Evolutionary conservation across 2,329 filamentous ascomycete genomes (phyloP), one percentile per base, ranked within the genome.

Genomic region (Ceratocystiopsis brevicomis): DNA sequence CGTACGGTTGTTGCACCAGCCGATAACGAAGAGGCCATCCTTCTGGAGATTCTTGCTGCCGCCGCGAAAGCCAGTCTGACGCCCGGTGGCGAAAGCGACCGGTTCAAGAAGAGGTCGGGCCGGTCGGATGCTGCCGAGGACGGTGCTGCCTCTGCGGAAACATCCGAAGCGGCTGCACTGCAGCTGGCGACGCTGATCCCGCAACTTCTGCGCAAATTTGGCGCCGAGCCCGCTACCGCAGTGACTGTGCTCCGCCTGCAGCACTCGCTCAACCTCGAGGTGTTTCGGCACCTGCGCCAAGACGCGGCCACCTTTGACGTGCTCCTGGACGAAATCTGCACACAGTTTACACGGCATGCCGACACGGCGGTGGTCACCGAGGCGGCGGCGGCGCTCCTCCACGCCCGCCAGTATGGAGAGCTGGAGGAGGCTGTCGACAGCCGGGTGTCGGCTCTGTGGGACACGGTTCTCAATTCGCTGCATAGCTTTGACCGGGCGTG

Each of bases 291-390:
- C 54, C 66, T 96, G 35, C 79, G 87, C 42, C 86, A 94, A 56
- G 85, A 92, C 50, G 76, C 84, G 1, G 78, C 80, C 2, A 79
- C 77, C 2, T 93, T 92, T 55, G 74, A 78, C 8, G 76, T 79
- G 18, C 64, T 96, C 30, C 66, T 98, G 1, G 86, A 94, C 51
- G 87, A 95, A 53, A 85, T 96, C 52, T 86, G 83, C 58, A 85
- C 84, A 45, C 90, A 98, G 53, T 96, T 98, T 61, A 77, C 81
- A 53, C 77, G 85, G n/a, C 90, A 98, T 55, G 82, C 83, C 38
- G 84, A 93, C 53, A 81, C 83, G 52, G 73, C 74, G 44, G 87
- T 96, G 16, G 68, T 98, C 39, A 76, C 76, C 12, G 87, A 95
- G 58, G 88, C 86, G 14, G 80, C 81, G 25, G 70, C 76, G 18